Percentiles rank a stretch among this genome's conserved stretches.
Conservation (phyloP, 2,329 filamentous ascomycete genomes). For the Teratosphaeriaceae sp. region DNA sequence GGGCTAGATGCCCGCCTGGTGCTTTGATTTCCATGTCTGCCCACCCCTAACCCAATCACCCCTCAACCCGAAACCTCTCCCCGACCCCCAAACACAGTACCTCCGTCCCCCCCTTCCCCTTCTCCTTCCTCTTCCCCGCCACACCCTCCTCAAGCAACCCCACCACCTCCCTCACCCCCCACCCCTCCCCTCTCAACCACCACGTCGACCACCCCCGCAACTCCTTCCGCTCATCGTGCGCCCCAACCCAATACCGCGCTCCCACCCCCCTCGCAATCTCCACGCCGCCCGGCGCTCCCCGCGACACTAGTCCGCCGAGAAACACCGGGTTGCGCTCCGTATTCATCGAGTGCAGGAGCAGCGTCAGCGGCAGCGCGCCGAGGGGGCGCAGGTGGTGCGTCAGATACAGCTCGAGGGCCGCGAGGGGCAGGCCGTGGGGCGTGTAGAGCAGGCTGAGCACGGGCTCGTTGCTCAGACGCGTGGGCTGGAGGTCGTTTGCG, state of each 20-base stretch:
- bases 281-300: slow-evolving; percentile 51
- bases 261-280: slow-evolving; percentile 50
- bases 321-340: slow-evolving; percentile 54
- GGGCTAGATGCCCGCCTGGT: too few species aligned
- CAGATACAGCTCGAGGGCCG: slow-evolving; percentile 49
- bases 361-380: slow-evolving; percentile 55
- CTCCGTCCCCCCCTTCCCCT: background rate
- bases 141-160: slow-evolving; percentile 28
- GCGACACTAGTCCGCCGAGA: slow-evolving; percentile 53
- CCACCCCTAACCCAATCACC: background rate
- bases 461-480: slow-evolving; percentile 13
- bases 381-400: slow-evolving; percentile 48
- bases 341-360: slow-evolving; percentile 60
- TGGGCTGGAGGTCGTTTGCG: too few species aligned
- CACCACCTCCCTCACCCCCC: slow-evolving; percentile 41
- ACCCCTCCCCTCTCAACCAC: slow-evolving; percentile 44
- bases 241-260: slow-evolving; percentile 54
- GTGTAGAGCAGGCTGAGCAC: slow-evolving; percentile 58
- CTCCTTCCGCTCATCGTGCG: slow-evolving; percentile 56
- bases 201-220: slow-evolving; percentile 47
- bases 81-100: slow-evolving; percentile 2
- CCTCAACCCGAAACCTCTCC: slow-evolving; percentile 6
- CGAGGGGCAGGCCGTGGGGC: slow-evolving; percentile 55
- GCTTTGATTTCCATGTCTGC: too few species aligned
- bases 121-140: background rate